phyloP scores from a whole-genome alignment of 768 basidiomycete species.

The Pulveroboletus ravenelii region DNA sequence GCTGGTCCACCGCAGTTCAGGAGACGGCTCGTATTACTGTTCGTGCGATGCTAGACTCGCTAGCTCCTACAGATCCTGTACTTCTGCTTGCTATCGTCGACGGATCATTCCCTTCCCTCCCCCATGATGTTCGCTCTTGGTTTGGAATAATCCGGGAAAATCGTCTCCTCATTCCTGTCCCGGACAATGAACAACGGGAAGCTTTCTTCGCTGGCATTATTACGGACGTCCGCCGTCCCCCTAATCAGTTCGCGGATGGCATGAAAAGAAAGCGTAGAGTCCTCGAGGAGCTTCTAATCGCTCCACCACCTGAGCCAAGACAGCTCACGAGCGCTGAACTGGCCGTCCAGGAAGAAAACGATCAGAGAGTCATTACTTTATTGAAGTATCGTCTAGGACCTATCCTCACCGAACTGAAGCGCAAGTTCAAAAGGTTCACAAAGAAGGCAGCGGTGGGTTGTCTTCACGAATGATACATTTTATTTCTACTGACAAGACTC shows the following conservation, averaged over 20 bases:
- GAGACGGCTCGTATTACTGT: slow-evolving; percentile 84
- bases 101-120: slow-evolving; percentile 62
- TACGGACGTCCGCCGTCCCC: slow-evolving; percentile 65
- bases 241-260: slow-evolving; percentile 87
- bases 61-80: slow-evolving; percentile 90
- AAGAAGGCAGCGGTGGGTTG: slow-evolving; percentile 68
- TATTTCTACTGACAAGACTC: slow-evolving; percentile 8
- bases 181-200: slow-evolving; percentile 51
- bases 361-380: slow-evolving; percentile 70
- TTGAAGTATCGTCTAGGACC: slow-evolving; percentile 90
- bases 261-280: slow-evolving; percentile 77
- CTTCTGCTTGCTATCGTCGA: slow-evolving; percentile 88
- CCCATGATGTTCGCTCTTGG: slow-evolving; percentile 83
- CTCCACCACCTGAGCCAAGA: slow-evolving; percentile 85
- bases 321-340: slow-evolving; percentile 79
- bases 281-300: slow-evolving; percentile 80
- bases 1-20: slow-evolving; percentile 82
- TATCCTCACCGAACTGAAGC: slow-evolving; percentile 82
- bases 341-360: slow-evolving; percentile 76
- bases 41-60: slow-evolving; percentile 85
- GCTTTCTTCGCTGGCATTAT: slow-evolving; percentile 77
- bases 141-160: slow-evolving; percentile 78
- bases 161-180: slow-evolving; percentile 57
- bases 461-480: neutral
- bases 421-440: slow-evolving; percentile 88